Base-by-base conservation (phyloP, 2,329 filamentous ascomycete species). In the Colletotrichum tofieldiae region DNA sequence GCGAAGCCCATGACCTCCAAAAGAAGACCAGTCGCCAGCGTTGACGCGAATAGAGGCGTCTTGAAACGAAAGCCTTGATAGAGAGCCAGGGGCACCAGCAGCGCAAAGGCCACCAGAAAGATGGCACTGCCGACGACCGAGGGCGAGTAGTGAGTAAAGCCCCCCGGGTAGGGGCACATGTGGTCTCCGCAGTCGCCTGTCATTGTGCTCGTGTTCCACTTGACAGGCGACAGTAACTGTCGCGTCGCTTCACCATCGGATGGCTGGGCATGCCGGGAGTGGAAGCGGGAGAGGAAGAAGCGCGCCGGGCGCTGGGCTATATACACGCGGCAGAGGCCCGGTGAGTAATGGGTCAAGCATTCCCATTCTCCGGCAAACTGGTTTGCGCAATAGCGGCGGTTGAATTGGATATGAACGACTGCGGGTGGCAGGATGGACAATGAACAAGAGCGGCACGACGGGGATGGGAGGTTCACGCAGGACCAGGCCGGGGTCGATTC, bases 1-100 rank as follows among this genome's bases (percentile, higher is more conserved):
- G 83, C 77, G 72, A 88, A 88, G 18, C 86, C 86, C 54, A 87
- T 47, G 9, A 85, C 77, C 71, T 87, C 85, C 9, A 87, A 72
- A 7, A 82, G 71, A 18, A 87, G 77, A 2, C 86, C 86, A 0
- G 79, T 78, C 3, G 82, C 77, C 64, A 88, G 74, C 2, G 79
- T 76, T 1, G 79, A 77, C 2, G 85, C 80, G 77, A 87, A 87
- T 5, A 83, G 65, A 0, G 80, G 79, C 37, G 83, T 86, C 56
- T 75, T 79, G 64, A 81, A 84, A 39, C 80, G 82, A 51, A 82
- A 74, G 20, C 84, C 86, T 26, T 84, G 73, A 56, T 81, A 81
- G 12, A 84, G 69, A 32, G 80, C 76, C 51, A 81, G 69, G 12
- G 84, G 81, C n/a, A 84, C 77, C 39, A 86, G 78, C 45, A 82